A percentile compares a stretch with the other conserved stretches of the same genome.
phyloP scores from a whole-genome alignment of 164 flowering plant species.

The Protea cynaroides region DNA sequence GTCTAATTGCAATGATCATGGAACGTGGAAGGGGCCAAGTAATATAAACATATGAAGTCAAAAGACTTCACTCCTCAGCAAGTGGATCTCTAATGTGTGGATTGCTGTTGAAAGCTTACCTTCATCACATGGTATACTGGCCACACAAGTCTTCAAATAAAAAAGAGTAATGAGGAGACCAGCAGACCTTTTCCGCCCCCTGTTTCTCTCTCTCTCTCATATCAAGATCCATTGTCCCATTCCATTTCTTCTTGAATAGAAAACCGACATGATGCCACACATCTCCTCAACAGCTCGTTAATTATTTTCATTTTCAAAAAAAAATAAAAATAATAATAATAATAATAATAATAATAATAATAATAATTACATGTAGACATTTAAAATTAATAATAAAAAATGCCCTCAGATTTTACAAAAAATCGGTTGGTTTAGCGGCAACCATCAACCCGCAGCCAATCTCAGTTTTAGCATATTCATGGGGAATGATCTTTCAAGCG shows the following conservation, averaged over 20 bases:
- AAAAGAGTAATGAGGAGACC: background rate
- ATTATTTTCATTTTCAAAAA: background rate
- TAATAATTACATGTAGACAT: too few species aligned
- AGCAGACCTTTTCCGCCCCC: conserved; percentile 3
- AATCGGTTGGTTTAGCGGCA: too few species aligned
- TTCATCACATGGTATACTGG: background rate
- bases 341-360: too few species aligned
- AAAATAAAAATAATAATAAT: too few species aligned
- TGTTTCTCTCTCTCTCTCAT: background rate
- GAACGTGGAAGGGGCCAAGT: too few species aligned
- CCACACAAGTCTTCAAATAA: background rate
- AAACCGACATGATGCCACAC: background rate
- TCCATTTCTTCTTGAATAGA: background rate
- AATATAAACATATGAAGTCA: background rate
- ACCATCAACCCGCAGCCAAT: too few species aligned
- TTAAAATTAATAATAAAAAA: too few species aligned
- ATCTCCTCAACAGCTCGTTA: background rate
- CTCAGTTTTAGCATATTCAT: too few species aligned
- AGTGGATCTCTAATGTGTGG: background rate
- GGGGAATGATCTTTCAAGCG: too few species aligned
- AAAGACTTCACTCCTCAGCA: background rate
- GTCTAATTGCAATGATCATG: too few species aligned
- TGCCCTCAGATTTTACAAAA: too few species aligned
- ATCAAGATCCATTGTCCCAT: background rate
- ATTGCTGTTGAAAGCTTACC: conserved; percentile 4